These are phyloP conservation scores for Hygrophorus russula DNA, from an alignment of 768 basidiomycete species.

Conservation along the genomic window DNA sequence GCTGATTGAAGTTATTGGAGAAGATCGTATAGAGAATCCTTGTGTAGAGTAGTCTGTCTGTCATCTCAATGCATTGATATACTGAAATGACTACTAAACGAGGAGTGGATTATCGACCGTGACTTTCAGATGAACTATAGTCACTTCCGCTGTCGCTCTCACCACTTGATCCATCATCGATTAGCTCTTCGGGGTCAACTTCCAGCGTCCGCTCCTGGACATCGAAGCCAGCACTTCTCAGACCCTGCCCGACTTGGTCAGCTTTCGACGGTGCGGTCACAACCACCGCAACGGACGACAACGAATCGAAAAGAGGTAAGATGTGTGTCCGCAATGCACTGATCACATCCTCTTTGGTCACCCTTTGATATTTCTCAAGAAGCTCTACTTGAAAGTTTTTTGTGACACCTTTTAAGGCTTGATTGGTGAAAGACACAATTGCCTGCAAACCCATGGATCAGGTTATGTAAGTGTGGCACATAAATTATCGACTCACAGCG, in stretches of 20 bases:
- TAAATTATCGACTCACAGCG: constrained; percentile 46
- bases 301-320: constrained; percentile 73
- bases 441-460: constrained; percentile 38
- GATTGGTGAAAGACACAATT: constrained; percentile 74
- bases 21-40: background rate
- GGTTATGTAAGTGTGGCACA: background rate
- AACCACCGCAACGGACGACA: constrained; percentile 67
- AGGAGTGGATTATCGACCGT: constrained; percentile 12
- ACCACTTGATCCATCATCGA: constrained; percentile 23
- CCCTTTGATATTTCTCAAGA: constrained; percentile 68
- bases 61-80: background rate
- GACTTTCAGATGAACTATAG: constrained; percentile 7
- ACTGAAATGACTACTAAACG: constrained; percentile 1
- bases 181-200: constrained; percentile 42
- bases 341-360: constrained; percentile 73
- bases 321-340: constrained; percentile 60
- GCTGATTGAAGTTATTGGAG: constrained; percentile 47
- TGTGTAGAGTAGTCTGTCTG: background rate
- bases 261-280: constrained; percentile 78
- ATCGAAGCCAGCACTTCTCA: constrained; percentile 61
- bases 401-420: constrained; percentile 78
- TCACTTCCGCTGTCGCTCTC: constrained; percentile 22
- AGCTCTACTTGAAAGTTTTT: constrained; percentile 65
- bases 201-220: constrained; percentile 66
- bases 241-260: constrained; percentile 53